Evolutionary conservation across 1,139 yeast genomes (phyloP).

Genomic region (Kluyveromyces sp.): DNA sequence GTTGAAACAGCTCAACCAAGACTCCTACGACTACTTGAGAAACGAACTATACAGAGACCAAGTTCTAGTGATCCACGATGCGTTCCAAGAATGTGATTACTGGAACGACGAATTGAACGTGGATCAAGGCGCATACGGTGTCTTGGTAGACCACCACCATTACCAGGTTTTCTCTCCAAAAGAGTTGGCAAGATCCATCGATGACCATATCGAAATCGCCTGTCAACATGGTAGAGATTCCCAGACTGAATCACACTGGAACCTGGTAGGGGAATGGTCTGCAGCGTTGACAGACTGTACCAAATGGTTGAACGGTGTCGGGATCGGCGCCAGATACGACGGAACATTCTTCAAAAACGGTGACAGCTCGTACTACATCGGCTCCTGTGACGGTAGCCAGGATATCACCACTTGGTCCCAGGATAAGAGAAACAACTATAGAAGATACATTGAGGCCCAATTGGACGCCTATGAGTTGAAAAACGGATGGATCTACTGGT

Average conservation of each 20-base stretch:
- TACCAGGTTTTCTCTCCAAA: conserved; percentile 76
- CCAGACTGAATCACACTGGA: conserved; percentile 58
- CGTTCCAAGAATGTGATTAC: conserved; percentile 56
- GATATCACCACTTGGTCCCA: conserved; percentile 56
- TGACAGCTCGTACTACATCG: conserved; percentile 45
- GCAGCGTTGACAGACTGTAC: conserved; percentile 95
- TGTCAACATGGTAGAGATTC: conserved; percentile 55
- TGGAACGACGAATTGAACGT: conserved; percentile 51
- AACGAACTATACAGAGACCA: conserved; percentile 26
- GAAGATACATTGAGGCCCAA: conserved; percentile 82
- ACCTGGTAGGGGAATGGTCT: conserved; percentile 84
- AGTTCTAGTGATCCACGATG: conserved; percentile 37
- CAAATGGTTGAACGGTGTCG: conserved; percentile 86
- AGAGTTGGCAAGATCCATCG: conserved; percentile 50
- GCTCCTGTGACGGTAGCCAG: conserved; percentile 56
- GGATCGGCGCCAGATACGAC: conserved; percentile 79
- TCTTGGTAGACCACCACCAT: conserved; percentile 82
- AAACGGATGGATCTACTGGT: conserved; percentile 89
- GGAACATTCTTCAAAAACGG: conserved; percentile 43
- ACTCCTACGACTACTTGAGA: conserved; percentile 33
- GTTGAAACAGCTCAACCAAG: conserved; percentile 48
- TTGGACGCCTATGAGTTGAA: conserved; percentile 70
- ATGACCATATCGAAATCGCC: conserved; percentile 55
- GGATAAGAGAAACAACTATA: conserved; percentile 48
- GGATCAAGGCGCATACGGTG: conserved; percentile 47